Evolutionary conservation across 768 basidiomycete genomes (phyloP).

Genomic region (Hypholoma fasciculare): DNA sequence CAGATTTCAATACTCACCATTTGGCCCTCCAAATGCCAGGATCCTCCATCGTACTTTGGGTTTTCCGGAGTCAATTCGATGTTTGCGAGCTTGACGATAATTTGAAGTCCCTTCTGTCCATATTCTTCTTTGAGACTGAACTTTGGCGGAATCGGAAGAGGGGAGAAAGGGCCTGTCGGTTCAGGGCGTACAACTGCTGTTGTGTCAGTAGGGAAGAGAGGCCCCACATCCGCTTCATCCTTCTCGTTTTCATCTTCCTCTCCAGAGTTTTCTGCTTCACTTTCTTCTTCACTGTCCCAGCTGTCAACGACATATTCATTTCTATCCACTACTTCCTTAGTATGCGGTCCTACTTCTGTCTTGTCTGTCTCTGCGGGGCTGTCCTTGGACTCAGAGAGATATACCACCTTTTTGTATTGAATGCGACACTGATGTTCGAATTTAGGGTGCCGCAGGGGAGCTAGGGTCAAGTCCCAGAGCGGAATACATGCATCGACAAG

Average conservation of each 20-base stretch:
- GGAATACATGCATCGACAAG: conserved; percentile 29
- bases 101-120: background rate
- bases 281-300: too few species aligned
- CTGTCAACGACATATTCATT: too few species aligned
- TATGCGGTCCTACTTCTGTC: too few species aligned
- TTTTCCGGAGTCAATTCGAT: background rate
- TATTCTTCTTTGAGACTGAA: background rate
- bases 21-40: background rate
- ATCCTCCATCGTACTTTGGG: background rate
- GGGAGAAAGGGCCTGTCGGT: background rate
- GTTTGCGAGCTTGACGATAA: background rate
- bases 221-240: background rate
- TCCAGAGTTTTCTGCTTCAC: too few species aligned
- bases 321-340: too few species aligned
- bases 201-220: background rate
- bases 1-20: background rate
- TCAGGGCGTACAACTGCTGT: background rate
- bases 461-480: conserved; percentile 29
- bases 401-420: background rate
- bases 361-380: too few species aligned
- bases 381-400: background rate
- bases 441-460: too few species aligned
- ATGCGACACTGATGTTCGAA: background rate
- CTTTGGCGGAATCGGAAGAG: background rate
- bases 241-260: background rate